phyloP scores from a whole-genome alignment of 768 basidiomycete genomes.

The Mrakia blollopis region DNA sequence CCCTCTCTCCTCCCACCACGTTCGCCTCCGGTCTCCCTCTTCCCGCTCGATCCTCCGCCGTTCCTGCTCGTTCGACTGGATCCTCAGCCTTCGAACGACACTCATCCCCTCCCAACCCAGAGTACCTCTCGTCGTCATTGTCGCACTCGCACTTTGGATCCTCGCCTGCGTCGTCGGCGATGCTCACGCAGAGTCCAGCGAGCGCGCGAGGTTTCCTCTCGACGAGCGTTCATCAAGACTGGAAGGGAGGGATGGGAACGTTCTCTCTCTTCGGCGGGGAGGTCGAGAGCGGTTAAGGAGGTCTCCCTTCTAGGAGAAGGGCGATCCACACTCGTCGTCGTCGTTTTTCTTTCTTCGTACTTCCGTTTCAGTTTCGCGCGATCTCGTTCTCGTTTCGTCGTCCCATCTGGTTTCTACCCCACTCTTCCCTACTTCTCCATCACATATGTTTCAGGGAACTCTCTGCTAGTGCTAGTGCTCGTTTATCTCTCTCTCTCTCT shows the following conservation, averaged over 20 bases:
- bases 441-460: not conserved
- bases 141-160: conserved; percentile 2
- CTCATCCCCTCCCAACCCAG: conserved; percentile 9
- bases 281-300: not conserved
- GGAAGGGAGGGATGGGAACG: conserved; percentile 16
- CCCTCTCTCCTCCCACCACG: conserved; percentile 6
- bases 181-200: conserved; percentile 7
- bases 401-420: not conserved
- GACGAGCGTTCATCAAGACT: not conserved
- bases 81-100: not conserved
- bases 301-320: not conserved
- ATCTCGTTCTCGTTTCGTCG: not conserved
- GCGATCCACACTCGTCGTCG: too few relatives aligned
- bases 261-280: conserved; percentile 27
- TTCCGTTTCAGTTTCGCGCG: not conserved
- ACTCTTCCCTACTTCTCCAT: not conserved
- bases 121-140: conserved; percentile 19
- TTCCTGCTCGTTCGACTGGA: not conserved
- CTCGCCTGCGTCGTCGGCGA: not conserved
- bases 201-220: not conserved
- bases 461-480: not conserved
- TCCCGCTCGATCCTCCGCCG: not conserved
- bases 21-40: not conserved
- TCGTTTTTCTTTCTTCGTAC: not conserved
- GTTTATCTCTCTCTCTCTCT: too few relatives aligned